These are phyloP conservation scores for Graphilbum sp. DNA, from an alignment of 2,329 filamentous ascomycete species.

Conservation along the genomic window DNA sequence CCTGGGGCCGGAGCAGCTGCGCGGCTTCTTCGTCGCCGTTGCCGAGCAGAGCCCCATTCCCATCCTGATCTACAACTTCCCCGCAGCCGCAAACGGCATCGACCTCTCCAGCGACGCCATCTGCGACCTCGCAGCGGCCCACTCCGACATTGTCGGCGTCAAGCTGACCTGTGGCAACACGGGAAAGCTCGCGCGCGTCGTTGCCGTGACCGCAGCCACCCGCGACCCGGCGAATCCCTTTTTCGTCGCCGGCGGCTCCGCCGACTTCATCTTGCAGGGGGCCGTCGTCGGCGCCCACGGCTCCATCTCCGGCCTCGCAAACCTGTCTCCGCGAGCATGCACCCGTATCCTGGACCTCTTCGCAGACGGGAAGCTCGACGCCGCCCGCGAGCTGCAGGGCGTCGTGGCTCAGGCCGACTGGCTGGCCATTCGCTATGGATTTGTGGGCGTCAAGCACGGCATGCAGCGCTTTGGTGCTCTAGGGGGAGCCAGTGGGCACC, in stretches of 20 bases:
- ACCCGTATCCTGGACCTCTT: constrained; percentile 44
- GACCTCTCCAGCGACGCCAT: constrained; percentile 42
- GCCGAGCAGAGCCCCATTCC: constrained; percentile 42
- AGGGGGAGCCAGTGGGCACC: not conserved
- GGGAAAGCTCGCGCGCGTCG: constrained; percentile 37
- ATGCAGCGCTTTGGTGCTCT: constrained; percentile 13
- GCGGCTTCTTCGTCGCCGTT: constrained; percentile 45
- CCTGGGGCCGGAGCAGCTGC: constrained; percentile 38
- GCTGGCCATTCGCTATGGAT: constrained; percentile 29
- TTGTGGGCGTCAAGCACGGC: constrained; percentile 30
- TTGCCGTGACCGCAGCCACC: constrained; percentile 21
- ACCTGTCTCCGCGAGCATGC: constrained; percentile 47
- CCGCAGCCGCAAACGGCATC: constrained; percentile 37
- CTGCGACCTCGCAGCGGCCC: constrained; percentile 29
- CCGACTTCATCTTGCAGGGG: constrained; percentile 58
- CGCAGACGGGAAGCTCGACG: constrained; percentile 35
- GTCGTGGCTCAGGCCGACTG: constrained; percentile 28
- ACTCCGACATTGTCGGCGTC: constrained; percentile 43
- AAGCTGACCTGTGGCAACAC: constrained; percentile 51
- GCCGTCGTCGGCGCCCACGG: constrained; percentile 54
- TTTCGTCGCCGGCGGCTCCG: constrained; percentile 55
- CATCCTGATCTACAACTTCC: constrained; percentile 48
- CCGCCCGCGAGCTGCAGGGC: constrained; percentile 42
- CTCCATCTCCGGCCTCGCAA: constrained; percentile 55
- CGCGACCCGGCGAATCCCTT: constrained; percentile 23